Evolutionary conservation across 179 eudicot genomes (phyloP).

Genomic region (Heliamphora pulchella): DNA sequence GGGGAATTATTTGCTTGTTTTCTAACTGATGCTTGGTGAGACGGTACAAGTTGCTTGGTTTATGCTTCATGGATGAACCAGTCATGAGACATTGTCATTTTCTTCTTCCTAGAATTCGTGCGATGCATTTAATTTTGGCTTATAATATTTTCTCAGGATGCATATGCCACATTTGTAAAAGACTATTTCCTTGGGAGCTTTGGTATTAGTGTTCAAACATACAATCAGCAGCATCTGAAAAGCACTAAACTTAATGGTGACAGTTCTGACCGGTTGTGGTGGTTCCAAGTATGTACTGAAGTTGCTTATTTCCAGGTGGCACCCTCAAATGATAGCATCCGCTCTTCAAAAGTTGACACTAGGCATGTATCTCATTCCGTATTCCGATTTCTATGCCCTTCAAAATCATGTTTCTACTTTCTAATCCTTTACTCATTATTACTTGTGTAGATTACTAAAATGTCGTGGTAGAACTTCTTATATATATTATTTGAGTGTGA

Average conservation of each 20-base stretch:
- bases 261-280: slow-evolving; percentile 71
- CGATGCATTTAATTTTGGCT: background rate
- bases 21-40: background rate
- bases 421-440: slow-evolving; percentile 12
- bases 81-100: background rate
- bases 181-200: slow-evolving; percentile 47
- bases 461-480: background rate
- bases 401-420: background rate
- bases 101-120: background rate
- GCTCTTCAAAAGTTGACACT: slow-evolving; percentile 75
- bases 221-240: slow-evolving; percentile 64
- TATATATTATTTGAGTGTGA: background rate
- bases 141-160: slow-evolving; percentile 42
- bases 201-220: slow-evolving; percentile 52
- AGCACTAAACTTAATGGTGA: slow-evolving; percentile 35
- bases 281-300: slow-evolving; percentile 99
- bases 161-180: slow-evolving; percentile 79
- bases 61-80: background rate
- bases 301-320: slow-evolving; percentile 99
- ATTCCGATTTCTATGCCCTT: background rate
- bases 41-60: slow-evolving; percentile 1
- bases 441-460: slow-evolving; percentile 4
- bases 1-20: too few species aligned
- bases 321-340: slow-evolving; percentile 81
- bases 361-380: slow-evolving; percentile 33